Base-by-base conservation (phyloP, 2,329 filamentous ascomycete genomes). In the Sclerotinia sclerotiorum region DNA sequence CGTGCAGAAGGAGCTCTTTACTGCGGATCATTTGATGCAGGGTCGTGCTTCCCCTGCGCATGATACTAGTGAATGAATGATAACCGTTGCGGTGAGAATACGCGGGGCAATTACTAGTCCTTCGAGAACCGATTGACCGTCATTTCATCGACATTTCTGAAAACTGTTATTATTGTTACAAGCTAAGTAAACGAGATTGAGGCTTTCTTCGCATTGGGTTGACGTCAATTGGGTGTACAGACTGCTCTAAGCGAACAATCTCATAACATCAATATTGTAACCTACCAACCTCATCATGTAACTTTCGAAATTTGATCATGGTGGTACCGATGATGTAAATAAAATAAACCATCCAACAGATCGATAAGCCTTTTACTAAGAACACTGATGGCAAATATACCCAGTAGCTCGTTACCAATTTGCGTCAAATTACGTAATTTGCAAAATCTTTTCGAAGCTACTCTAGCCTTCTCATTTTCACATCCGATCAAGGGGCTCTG, bases 351-450 rank as follows among this genome's bases (percentile, higher is more conserved):
- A 27, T 60, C 56, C 29, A 56, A 15, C 32, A 56, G n/a, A 7
- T 46, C 8, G 11, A n/a, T 46, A 46, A 29, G 57, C 17, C 24
- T 8, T 61, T 17, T 8, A 27, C 24, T 46, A 39, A 46, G 15
- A 32, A 44, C 42, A 44, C 27, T 35, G 24, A 24, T 65, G 62
- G 62, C n/a, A 64, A 64, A 21, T 42, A 52, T 44, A 44, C 32
- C 24, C 5, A 42, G 39, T 42, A 42, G 39, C 15, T 46, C 39
- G 13, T 42, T 54, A 15, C 32, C 51, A 29, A 54, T 42, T 32
- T 44, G n/a, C 35, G 51, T 32, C 35, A 32, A 65, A 35, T 65
- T 65, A 65, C 62, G 62, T 65, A 65, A 65, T 44, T 65, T 55
- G 49, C 35, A 65, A 65, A 65, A 65, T 65, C 24, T 65, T 35